A percentile compares a stretch with the other conserved stretches of the same genome.
Evolutionary conservation across 1,139 yeast species (phyloP).

Genomic region (Arxiozyma heterogenica): DNA sequence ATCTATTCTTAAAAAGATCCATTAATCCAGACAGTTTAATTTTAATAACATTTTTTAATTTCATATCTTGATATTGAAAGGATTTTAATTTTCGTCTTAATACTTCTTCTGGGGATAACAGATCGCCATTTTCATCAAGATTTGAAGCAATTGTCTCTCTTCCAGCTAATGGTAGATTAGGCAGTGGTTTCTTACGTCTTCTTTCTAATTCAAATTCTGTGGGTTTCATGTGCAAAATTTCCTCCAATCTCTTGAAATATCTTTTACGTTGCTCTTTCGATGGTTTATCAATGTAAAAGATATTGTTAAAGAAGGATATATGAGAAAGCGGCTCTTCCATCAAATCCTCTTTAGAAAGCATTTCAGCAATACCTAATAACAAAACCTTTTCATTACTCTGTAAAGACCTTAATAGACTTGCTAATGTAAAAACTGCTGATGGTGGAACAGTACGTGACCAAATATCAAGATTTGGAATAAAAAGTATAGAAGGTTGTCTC

Average conservation of each 20-base stretch:
- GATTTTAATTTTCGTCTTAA: conserved; percentile 35
- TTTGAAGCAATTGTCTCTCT: conserved; percentile 14
- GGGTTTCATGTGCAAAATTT: conserved; percentile 60
- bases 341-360: conserved; percentile 10
- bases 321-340: conserved; percentile 11
- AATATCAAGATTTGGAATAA: conserved; percentile 73
- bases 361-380: conserved; percentile 52
- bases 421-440: conserved; percentile 62
- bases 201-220: conserved; percentile 37
- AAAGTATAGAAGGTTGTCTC: conserved; percentile 81
- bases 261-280: conserved; percentile 36
- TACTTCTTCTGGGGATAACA: conserved; percentile 20
- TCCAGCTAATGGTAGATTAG: conserved; percentile 37
- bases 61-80: conserved; percentile 65
- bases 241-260: conserved; percentile 50
- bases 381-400: conserved; percentile 66
- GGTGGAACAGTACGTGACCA: conserved; percentile 66
- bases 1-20: conserved; percentile 81
- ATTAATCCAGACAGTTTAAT: conserved; percentile 77
- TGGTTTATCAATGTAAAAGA: conserved; percentile 39
- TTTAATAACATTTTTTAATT: conserved; percentile 73
- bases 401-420: conserved; percentile 58
- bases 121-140: conserved; percentile 19
- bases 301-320: conserved; percentile 37
- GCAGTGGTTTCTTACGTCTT: conserved; percentile 33